Evolutionary conservation across 306 rosid genomes (phyloP), one percentile per base, ranked within the genome.

Genomic region (Cajanus cajan): DNA sequence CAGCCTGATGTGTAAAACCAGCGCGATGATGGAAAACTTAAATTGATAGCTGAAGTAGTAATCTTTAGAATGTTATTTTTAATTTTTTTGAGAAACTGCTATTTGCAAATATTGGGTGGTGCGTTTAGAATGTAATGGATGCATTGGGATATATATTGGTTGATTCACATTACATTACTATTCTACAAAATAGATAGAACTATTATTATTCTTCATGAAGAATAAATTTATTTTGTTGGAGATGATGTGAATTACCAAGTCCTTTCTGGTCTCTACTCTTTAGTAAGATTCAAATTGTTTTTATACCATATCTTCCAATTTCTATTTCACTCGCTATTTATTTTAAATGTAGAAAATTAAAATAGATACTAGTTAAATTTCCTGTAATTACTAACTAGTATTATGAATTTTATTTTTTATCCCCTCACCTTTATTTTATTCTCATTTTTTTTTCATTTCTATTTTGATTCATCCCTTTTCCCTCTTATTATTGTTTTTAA

Each of bases 21-120:
- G 69, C 39, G 37, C 70, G 78, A 79, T 76, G 85, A 64, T 83
- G 62, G 85, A n/a, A 82, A 68, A 55, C 43, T 21, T n/a, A 61
- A 37, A 40, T 70, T 57, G 22, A 43, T 21, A 48, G 70, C 73
- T 39, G 66, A 69, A 51, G 72, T 24, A 61, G 74, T 31, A 34
- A 66, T 74, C 57, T 63, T 62, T 51, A 52, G 54, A 74, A 28
- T 28, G 1, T 28, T 28, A 3, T 44, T 61, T 78, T 36, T 22
- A 76, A 64, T 59, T 78, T 47, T 16, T 81, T 62, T 37, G 67
- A 31, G 68, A 45, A 39, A 74, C 37, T 67, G 48, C 68, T 47
- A 13, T 62, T 59, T 50, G 79, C 63, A 43, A 78, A 47, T 62
- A 54, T 69, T 45, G 57, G 61, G 79, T 70, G 57, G 74, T 57